phyloP scores from a whole-genome alignment of 2,329 filamentous ascomycete genomes.

The Epicoccum sorghinum region DNA sequence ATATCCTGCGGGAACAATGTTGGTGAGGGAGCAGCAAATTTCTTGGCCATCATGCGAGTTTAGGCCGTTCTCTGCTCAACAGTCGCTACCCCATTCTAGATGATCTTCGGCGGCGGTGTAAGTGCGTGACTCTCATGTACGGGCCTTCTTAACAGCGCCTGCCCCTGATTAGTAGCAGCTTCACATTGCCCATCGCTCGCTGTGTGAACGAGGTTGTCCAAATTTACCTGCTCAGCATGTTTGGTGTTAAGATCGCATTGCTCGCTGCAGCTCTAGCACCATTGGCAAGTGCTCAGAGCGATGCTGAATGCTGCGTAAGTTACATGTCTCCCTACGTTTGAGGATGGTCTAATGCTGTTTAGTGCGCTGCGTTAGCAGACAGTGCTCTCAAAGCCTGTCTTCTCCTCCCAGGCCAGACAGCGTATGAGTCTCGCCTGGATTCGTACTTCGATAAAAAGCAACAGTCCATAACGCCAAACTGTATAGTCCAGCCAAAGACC shows the following conservation, averaged over 20 bases:
- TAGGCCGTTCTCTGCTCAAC: not conserved
- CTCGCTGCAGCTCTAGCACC: conserved; percentile 15
- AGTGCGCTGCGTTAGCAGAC: conserved; percentile 18
- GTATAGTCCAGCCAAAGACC: conserved; percentile 31
- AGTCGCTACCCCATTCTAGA: not conserved
- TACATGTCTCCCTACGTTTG: not conserved
- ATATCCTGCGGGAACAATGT: not conserved
- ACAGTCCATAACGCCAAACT: conserved; percentile 27
- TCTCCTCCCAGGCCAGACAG: conserved; percentile 21
- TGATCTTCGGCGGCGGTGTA: not conserved
- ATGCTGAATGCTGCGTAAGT: conserved; percentile 10
- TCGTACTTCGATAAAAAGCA: conserved; percentile 33
- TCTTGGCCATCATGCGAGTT: not conserved
- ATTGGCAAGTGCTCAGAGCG: not conserved
- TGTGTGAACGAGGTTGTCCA: not conserved
- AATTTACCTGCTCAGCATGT: conserved; percentile 6
- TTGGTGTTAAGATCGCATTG: conserved; percentile 9
- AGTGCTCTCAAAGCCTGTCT: conserved; percentile 17
- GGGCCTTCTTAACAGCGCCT: not conserved
- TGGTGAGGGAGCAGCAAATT: not conserved
- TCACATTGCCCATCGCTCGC: not conserved
- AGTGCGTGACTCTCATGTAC: not conserved
- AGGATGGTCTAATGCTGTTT: not conserved
- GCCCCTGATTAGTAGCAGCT: not conserved
- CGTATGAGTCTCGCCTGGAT: conserved; percentile 20